Evolutionary conservation across 371 early-diverging fungal species (phyloP), one percentile per base, ranked within the genome.

Genomic region (Rhizopus arrhizus): DNA sequence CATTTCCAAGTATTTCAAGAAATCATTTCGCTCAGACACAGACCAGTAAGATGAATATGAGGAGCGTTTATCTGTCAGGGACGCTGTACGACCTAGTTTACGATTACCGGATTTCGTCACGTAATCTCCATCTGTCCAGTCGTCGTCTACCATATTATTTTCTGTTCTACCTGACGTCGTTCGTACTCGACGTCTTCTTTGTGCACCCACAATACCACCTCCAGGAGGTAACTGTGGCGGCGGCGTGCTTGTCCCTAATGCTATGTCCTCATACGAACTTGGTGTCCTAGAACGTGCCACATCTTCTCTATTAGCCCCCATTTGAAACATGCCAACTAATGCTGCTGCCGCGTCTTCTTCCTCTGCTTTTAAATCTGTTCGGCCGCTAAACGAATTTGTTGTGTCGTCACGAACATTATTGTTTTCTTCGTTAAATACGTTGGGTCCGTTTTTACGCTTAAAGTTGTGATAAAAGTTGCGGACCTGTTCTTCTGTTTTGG

Each of bases 31-130:
- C 65, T 95, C 96, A 4, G 83, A 81, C 6, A 87, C 85, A 5
- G 94, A 89, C 96, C 96, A 95, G 58, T 93, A 94, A 0, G 95
- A 94, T 5, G 91, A 91, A 64, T 84, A 85, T 0, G 77, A 70
- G 16, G 84, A 72, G 0, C 75, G 76, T 46, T 75, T 82, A 9
- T 40, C 40, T 1, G 59, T 47, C 6, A 72, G 51, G 16, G 69
- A 65, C 6, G 73, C 45, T 3, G 70, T 60, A 36, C 70, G 64
- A 31, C 68, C 72, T 16, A 71, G 51, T 48, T 71, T 66, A 41
- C 78, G 71, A n/a, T 62, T 58, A 3, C 64, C 57, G 4, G 47
- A 28, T 5, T 51, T 54, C 0, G 51, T 11, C 0, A 29, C 47
- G 53, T 62, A 72, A 31, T 70, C 72, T 2, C 61, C 13, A 50